Evolutionary conservation across 495 filamentous ascomycete genomes (phyloP).

Genomic region (Immersiella caudata): DNA sequence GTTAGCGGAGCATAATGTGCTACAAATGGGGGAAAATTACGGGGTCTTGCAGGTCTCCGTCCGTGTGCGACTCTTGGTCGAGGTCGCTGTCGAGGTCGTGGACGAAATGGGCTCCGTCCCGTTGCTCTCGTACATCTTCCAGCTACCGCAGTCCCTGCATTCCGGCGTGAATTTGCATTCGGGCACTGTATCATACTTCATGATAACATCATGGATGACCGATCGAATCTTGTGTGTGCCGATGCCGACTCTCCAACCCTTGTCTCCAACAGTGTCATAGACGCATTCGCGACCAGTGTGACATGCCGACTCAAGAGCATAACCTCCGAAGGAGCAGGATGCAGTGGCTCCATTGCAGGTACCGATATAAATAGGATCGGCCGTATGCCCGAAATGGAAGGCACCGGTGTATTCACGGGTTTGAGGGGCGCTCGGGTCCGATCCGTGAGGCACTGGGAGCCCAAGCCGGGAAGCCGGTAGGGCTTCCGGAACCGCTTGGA

Average conservation of each 20-base stretch:
- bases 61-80: constrained; percentile 64
- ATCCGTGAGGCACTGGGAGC: constrained; percentile 80
- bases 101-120: constrained; percentile 75
- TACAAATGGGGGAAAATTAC: constrained; percentile 17
- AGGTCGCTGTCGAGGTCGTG: constrained; percentile 55
- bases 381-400: constrained; percentile 95
- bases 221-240: constrained; percentile 81
- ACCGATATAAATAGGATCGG: constrained; percentile 93
- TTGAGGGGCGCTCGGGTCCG: constrained; percentile 69
- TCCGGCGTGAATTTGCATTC: constrained; percentile 70
- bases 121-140: constrained; percentile 94
- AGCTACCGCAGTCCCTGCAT: constrained; percentile 86
- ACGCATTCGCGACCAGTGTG: constrained; percentile 85
- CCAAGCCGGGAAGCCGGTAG: constrained; percentile 83
- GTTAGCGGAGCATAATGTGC: constrained; percentile 18
- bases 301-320: constrained; percentile 88
- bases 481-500: constrained; percentile 88
- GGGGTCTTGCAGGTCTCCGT: constrained; percentile 89
- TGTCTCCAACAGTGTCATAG: constrained; percentile 88
- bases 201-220: constrained; percentile 84
- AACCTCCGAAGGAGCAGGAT: constrained; percentile 87
- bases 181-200: constrained; percentile 76
- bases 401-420: constrained; percentile 70
- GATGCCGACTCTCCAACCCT: constrained; percentile 85
- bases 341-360: constrained; percentile 89